Evolutionary conservation across 371 early-diverging fungal species (phyloP), one percentile per base, ranked within the genome.

Genomic region (Syncephalis plumigaleata): DNA sequence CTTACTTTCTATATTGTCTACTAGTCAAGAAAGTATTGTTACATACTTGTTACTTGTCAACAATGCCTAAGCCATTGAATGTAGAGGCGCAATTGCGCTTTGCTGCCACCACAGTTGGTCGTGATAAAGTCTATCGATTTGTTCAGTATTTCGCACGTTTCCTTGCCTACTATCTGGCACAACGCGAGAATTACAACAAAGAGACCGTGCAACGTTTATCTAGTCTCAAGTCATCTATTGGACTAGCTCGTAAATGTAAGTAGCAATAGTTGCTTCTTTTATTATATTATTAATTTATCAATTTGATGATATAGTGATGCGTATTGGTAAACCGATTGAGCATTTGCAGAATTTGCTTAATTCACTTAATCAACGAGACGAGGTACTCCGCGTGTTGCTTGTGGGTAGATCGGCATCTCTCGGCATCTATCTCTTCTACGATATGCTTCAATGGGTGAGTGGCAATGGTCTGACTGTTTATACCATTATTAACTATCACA

Each of bases 141-240:
- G 67, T 81, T 0, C 87, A 86, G 56, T 84, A 84, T 64, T 73
- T 82, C 60, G 70, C 81, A 2, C 74, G 82, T 9, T 72, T 78
- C 50, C 49, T 77, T 11, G 71, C 63, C 27, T 76, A 72, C 63
- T 70, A 72, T 51, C 55, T 68, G 48, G 36, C 51, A 46, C 55
- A 46, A 39, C 54, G 66, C 44, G 52, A 55, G 20, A 75, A 70
- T 13, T 65, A 66, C 36, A 48, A 66, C 40, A 64, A 77, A 49
- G 66, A 60, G 11, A 57, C 54, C 1, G 51, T 75, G 26, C 60
- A 57, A 31, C 71, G 75, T 25, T 68, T 75, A 53, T 51, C 49
- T 17, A 63, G 66, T 25, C 65, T 81, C 44, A 66, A 66, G 52
- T 68, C 62, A 20, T 62, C 65, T 45, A 56, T 80, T 42, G 68